phyloP scores from a whole-genome alignment of 2,329 filamentous ascomycete species.

The Chaetomiaceae sp. region DNA sequence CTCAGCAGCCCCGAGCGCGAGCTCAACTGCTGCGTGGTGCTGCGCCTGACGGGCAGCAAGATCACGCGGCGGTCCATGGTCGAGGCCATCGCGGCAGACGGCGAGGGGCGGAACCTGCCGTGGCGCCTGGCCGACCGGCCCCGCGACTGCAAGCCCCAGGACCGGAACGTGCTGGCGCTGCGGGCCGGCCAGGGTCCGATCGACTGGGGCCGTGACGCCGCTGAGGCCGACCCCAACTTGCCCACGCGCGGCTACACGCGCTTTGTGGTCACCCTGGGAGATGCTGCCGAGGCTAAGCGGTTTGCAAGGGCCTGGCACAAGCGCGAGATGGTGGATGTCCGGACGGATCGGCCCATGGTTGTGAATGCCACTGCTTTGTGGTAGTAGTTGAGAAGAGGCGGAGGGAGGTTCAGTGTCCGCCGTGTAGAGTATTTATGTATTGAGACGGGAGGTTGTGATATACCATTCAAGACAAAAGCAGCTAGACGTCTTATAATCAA shows the following conservation, averaged over 20 bases:
- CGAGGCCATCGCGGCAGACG: slow-evolving; percentile 39
- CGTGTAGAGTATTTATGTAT: too few species aligned
- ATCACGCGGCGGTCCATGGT: slow-evolving; percentile 32
- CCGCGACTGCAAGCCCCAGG: too few species aligned
- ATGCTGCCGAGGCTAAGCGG: slow-evolving; percentile 48
- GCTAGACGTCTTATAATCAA: too few species aligned
- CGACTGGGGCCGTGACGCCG: too few species aligned
- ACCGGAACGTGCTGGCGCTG: too few species aligned
- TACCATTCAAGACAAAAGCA: too few species aligned
- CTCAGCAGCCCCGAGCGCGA: background rate
- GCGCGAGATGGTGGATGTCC: slow-evolving; percentile 30
- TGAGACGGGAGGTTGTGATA: too few species aligned
- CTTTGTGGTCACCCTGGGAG: slow-evolving; percentile 53
- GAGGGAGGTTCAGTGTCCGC: background rate
- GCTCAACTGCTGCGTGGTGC: slow-evolving; percentile 18
- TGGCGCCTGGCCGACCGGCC: slow-evolving; percentile 31
- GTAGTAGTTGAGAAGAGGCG: slow-evolving; percentile 12
- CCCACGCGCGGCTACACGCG: slow-evolving; percentile 32
- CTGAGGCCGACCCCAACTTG: too few species aligned
- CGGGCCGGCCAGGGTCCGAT: too few species aligned
- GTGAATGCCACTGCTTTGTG: slow-evolving; percentile 30
- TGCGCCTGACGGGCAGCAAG: slow-evolving; percentile 25
- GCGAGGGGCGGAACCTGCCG: slow-evolving; percentile 36
- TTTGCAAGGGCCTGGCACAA: slow-evolving; percentile 44
- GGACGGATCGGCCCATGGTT: slow-evolving; percentile 21